Conservation (phyloP, 352 stramenopile species). For the Globisporangium spiculum region DNA sequence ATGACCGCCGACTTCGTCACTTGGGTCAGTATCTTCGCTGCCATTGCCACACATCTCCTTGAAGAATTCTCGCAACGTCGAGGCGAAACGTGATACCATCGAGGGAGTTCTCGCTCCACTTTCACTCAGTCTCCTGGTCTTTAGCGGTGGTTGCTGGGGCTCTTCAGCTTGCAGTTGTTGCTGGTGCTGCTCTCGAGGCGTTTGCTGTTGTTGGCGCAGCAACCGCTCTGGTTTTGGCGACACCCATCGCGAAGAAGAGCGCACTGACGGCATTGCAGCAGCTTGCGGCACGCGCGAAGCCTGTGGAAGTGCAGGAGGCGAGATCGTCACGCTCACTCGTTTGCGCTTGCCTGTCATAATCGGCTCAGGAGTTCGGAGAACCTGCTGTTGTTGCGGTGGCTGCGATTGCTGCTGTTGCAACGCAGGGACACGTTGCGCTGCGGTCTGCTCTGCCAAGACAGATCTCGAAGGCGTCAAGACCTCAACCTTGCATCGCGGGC, state of each 20-base stretch:
- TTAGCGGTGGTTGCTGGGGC: constrained; percentile 13
- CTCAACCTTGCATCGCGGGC: constrained; percentile 10
- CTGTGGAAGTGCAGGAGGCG: background rate
- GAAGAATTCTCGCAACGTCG: constrained; percentile 10
- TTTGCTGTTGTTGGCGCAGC: background rate
- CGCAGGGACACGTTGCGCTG: background rate
- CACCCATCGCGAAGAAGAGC: constrained; percentile 13
- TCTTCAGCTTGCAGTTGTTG: constrained; percentile 2
- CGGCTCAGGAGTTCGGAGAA: constrained; percentile 8
- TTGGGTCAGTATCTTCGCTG: background rate
- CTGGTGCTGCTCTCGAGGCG: background rate
- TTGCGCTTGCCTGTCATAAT: constrained; percentile 7
- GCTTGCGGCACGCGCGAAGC: background rate
- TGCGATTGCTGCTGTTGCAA: background rate
- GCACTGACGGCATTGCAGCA: background rate
- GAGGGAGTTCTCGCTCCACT: constrained; percentile 3
- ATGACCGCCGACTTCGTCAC: background rate
- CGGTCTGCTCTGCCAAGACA: background rate
- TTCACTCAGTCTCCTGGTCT: constrained; percentile 13
- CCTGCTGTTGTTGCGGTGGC: background rate
- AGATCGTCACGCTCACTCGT: constrained; percentile 19
- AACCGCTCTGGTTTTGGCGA: constrained; percentile 13
- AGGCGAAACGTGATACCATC: background rate
- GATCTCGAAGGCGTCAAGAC: constrained; percentile 5
- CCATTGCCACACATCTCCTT: background rate